Evolutionary conservation across 345 rosid genomes (phyloP).

Genomic region (Melaleuca quinquenervia): DNA sequence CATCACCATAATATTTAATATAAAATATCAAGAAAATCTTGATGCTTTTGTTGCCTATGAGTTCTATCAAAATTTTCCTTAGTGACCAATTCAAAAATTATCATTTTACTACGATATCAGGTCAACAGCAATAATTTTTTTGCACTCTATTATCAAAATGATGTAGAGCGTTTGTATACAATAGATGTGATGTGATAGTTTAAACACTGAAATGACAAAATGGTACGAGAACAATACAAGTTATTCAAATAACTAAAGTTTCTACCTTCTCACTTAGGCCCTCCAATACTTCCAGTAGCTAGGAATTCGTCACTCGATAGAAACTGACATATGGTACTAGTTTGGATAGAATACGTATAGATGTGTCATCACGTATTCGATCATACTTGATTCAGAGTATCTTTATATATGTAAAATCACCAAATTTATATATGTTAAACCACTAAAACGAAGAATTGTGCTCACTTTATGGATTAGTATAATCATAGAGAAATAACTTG

Average conservation of each 20-base stretch:
- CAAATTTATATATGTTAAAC: too few relatives aligned
- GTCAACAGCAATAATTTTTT: background rate
- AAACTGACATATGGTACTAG: background rate
- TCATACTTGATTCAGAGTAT: too few relatives aligned
- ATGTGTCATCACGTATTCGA: background rate
- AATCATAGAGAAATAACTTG: background rate
- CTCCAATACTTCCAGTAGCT: background rate
- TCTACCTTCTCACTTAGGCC: background rate
- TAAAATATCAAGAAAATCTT: background rate
- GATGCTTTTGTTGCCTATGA: too few relatives aligned
- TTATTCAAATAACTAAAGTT: too few relatives aligned
- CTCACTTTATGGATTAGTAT: background rate
- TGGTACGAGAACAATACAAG: too few relatives aligned
- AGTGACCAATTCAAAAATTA: background rate
- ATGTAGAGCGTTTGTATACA: too few relatives aligned
- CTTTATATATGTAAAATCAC: too few relatives aligned
- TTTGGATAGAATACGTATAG: too few relatives aligned
- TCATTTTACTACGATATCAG: background rate
- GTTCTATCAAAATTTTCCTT: background rate
- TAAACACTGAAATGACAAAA: too few relatives aligned
- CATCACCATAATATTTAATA: too few relatives aligned
- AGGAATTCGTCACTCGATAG: background rate
- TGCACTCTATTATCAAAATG: background rate
- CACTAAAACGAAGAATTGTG: too few relatives aligned
- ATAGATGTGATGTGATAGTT: too few relatives aligned